Evolutionary conservation across 2,329 filamentous ascomycete species (phyloP).

Genomic region (Neonectria sp.): DNA sequence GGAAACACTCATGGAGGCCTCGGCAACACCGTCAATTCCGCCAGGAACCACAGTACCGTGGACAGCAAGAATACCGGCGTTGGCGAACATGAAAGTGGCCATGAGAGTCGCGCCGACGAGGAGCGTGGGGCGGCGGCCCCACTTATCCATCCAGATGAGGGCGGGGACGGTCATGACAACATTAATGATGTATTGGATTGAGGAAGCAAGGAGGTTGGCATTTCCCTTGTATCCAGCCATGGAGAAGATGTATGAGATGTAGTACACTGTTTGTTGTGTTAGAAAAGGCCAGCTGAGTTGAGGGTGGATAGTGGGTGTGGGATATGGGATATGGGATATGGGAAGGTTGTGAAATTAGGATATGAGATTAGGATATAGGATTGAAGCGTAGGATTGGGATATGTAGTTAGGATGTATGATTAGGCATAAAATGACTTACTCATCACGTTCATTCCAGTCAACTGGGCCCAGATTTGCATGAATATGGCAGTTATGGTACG

Average conservation of each 20-base stretch:
- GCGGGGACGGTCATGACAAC: constrained; percentile 84
- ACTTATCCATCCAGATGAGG: constrained; percentile 80
- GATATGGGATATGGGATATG: neutral
- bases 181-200: constrained; percentile 79
- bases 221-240: constrained; percentile 61
- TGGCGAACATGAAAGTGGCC: constrained; percentile 72
- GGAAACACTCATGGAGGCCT: constrained; percentile 63
- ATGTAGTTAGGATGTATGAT: no score
- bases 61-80: constrained; percentile 66
- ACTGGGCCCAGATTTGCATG: constrained; percentile 70
- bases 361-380: no score
- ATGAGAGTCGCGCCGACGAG: constrained; percentile 77
- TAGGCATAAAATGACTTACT: constrained; percentile 58
- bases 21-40: constrained; percentile 61
- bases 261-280: constrained; percentile 64
- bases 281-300: neutral
- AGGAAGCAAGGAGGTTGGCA: constrained; percentile 67
- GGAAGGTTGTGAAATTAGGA: no score
- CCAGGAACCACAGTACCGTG: constrained; percentile 60
- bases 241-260: constrained; percentile 65
- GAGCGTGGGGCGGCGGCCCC: constrained; percentile 80
- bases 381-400: no score
- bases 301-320: neutral
- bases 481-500: constrained; percentile 66
- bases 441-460: constrained; percentile 71